A percentile compares a stretch with the other conserved stretches of the same genome.
Evolutionary conservation across 2,329 filamentous ascomycete species (phyloP).

Genomic region (Monilinia aucupariae): DNA sequence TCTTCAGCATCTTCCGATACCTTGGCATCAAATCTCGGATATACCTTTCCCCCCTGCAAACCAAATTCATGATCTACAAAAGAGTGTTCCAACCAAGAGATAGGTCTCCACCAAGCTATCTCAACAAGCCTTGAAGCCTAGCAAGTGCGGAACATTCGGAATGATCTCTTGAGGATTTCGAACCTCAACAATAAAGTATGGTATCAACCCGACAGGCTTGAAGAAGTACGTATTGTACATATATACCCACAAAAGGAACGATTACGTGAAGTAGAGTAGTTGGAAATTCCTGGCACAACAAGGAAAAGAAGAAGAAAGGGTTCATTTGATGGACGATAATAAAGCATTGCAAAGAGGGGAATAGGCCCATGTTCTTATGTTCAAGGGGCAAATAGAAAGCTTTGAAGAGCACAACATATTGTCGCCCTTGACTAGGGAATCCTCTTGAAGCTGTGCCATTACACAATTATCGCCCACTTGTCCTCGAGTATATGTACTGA

Average conservation of each 20-base stretch:
- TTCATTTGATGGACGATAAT: neutral
- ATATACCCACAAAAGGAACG: constrained; percentile 12
- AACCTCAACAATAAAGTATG: neutral
- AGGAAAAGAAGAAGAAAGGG: neutral
- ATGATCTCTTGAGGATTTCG: neutral
- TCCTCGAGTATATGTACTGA: neutral
- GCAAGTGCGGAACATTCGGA: constrained; percentile 6
- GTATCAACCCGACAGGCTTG: neutral
- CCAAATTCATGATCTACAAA: neutral
- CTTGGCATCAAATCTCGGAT: constrained; percentile 12
- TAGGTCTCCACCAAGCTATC: neutral
- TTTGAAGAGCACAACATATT: constrained; percentile 4
- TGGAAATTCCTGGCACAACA: neutral
- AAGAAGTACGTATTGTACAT: neutral
- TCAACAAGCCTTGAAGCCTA: neutral
- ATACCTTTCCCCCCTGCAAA: neutral
- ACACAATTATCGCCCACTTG: constrained; percentile 10
- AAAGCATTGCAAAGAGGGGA: neutral
- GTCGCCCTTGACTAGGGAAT: neutral
- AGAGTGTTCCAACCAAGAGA: neutral
- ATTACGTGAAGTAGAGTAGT: neutral
- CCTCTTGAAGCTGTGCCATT: neutral
- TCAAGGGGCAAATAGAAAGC: neutral
- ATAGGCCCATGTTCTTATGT: neutral
- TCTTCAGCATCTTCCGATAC: neutral